Evolutionary conservation across 225 moss, liverwort and hornwort species (phyloP).

Genomic region (Polytrichum formosum): DNA sequence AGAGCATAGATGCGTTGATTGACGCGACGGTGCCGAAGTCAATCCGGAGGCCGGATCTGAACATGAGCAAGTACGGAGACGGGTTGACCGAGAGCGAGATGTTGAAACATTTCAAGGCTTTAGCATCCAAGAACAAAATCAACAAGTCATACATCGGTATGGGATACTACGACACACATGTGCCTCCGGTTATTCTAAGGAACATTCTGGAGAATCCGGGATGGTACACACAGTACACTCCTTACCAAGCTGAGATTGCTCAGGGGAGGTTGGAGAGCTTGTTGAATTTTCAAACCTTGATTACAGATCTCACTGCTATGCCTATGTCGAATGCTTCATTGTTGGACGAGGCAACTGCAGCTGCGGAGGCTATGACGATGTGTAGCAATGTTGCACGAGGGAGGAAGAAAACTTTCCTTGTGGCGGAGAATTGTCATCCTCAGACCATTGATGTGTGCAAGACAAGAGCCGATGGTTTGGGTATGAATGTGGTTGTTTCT

Average conservation of each 20-base stretch:
- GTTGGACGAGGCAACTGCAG: conserved; percentile 90
- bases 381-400: conserved; percentile 80
- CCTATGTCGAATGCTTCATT: conserved; percentile 95
- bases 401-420: conserved; percentile 79
- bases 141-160: conserved; percentile 81
- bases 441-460: conserved; percentile 90
- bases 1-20: conserved; percentile 61
- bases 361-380: conserved; percentile 99
- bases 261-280: conserved; percentile 92
- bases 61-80: conserved; percentile 62
- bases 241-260: conserved; percentile 98
- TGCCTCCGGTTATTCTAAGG: conserved; percentile 87
- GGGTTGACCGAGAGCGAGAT: conserved; percentile 91
- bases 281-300: conserved; percentile 88
- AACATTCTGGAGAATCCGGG: conserved; percentile 97
- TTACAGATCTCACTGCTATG: conserved; percentile 92
- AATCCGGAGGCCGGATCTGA: conserved; percentile 64
- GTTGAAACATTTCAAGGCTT: conserved; percentile 65
- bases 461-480: conserved; percentile 90
- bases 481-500: conserved; percentile 61
- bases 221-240: conserved; percentile 99
- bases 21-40: conserved; percentile 85
- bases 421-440: conserved; percentile 89
- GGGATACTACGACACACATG: conserved; percentile 87
- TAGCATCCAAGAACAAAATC: conserved; percentile 79